These are phyloP conservation scores for Helotiales sp. DNA, from an alignment of 2,329 filamentous ascomycete genomes.

Conservation along the genomic window DNA sequence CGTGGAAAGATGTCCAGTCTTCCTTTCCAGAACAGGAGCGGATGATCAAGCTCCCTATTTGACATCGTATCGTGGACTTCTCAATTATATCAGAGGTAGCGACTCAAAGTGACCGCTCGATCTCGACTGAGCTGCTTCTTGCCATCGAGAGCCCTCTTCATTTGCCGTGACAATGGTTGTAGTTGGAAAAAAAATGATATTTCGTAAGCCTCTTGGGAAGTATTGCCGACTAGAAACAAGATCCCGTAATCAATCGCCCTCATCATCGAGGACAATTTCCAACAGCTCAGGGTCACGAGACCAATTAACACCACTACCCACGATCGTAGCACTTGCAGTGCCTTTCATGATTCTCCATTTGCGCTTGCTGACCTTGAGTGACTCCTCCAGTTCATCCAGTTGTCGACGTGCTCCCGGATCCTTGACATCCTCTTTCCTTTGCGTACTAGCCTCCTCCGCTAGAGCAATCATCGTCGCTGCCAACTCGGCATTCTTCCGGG, in stretches of 20 bases:
- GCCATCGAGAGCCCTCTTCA: too few relatives aligned
- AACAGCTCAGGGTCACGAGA: constrained; percentile 65
- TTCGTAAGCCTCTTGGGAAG: too few relatives aligned
- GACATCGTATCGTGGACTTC: too few relatives aligned
- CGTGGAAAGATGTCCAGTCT: too few relatives aligned
- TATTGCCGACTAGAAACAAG: too few relatives aligned
- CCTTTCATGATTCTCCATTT: constrained; percentile 76
- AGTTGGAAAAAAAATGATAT: too few relatives aligned
- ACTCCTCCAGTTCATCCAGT: constrained; percentile 56
- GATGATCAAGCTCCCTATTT: too few relatives aligned
- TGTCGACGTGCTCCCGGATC: constrained; percentile 54
- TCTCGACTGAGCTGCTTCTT: too few relatives aligned
- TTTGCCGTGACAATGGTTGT: too few relatives aligned
- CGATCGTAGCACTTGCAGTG: constrained; percentile 74
- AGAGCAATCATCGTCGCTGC: constrained; percentile 64
- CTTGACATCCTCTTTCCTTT: constrained; percentile 53
- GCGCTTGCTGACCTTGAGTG: constrained; percentile 62
- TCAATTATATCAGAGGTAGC: too few relatives aligned
- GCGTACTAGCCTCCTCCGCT: constrained; percentile 53
- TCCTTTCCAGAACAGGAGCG: too few relatives aligned
- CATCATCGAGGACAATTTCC: constrained; percentile 70
- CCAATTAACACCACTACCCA: constrained; percentile 83
- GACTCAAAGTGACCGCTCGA: too few relatives aligned
- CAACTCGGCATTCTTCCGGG: constrained; percentile 61
- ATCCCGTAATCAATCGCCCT: constrained; percentile 35